Evolutionary conservation across 176 grass and related monocot species (phyloP).

Genomic region (Bonia amplexicaulis): DNA sequence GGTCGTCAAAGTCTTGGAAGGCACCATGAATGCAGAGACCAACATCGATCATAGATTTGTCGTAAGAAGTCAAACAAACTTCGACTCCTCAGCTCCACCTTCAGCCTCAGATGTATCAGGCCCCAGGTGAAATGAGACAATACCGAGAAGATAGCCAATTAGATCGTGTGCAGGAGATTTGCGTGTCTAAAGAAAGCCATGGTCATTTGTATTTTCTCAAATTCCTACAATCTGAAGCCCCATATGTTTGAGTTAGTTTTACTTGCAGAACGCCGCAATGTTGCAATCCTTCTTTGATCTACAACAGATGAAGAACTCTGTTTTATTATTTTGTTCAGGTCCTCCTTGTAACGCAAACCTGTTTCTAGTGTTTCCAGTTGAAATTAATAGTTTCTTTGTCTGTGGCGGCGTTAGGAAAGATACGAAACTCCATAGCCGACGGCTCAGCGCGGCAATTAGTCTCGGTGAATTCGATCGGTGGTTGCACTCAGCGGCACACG

Average conservation of each 20-base stretch:
- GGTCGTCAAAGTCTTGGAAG: slow-evolving; percentile 44
- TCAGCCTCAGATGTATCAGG: slow-evolving; percentile 21
- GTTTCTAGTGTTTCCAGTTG: neutral
- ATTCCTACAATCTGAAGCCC: neutral
- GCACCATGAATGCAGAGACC: slow-evolving; percentile 6
- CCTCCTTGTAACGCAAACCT: neutral
- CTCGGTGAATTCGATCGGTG: no score
- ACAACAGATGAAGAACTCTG: no score
- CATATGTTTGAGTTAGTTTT: neutral
- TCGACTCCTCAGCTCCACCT: neutral
- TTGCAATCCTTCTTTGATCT: neutral
- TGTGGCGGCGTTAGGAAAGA: neutral
- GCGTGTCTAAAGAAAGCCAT: neutral
- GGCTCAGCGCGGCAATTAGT: neutral
- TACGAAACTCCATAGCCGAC: neutral
- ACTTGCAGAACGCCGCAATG: no score
- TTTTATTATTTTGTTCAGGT: no score
- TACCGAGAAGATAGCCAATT: neutral
- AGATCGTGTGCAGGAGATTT: neutral
- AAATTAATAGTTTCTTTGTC: no score
- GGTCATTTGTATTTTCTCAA: neutral
- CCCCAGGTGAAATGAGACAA: neutral
- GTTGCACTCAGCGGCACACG: no score
- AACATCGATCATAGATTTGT: slow-evolving; percentile 23
- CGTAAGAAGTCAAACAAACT: neutral